Evolutionary conservation across 768 basidiomycete species (phyloP).

Genomic region (Collybia sp.): DNA sequence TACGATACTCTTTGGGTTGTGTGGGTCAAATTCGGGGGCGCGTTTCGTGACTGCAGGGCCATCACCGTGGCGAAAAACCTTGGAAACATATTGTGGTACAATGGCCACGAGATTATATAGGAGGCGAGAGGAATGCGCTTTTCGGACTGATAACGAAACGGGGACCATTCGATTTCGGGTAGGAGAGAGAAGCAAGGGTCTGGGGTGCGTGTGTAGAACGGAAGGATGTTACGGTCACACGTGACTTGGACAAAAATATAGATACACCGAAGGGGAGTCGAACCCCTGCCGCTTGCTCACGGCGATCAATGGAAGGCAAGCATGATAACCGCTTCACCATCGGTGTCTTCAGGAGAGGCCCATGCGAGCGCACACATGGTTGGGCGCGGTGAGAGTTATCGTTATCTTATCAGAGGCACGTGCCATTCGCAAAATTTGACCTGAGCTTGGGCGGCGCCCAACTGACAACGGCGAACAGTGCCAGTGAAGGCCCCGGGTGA

Average conservation of each 20-base stretch:
- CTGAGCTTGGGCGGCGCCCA: no score
- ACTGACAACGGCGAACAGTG: no score
- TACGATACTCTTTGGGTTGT: conserved; percentile 26
- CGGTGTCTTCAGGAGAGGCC: conserved; percentile 17
- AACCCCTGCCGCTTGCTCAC: conserved; percentile 44
- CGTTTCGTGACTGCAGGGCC: conserved; percentile 2
- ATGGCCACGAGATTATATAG: conserved; percentile 39
- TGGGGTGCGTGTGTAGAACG: no score
- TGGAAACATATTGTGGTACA: conserved; percentile 39
- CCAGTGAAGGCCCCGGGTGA: no score
- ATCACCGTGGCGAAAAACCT: conserved; percentile 22
- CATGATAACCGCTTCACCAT: conserved; percentile 94
- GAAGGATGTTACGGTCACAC: no score
- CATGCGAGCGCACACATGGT: no score
- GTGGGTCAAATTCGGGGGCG: conserved; percentile 23
- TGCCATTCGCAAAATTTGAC: no score
- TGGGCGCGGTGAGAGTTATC: no score
- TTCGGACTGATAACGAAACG: conserved; percentile 28
- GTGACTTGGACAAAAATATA: no score
- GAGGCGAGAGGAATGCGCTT: conserved; percentile 37
- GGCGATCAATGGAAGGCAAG: conserved; percentile 66
- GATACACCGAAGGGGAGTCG: conserved; percentile 44
- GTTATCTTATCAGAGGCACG: no score
- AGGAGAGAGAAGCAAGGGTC: neutral
- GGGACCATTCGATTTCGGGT: conserved; percentile 35